Base-by-base conservation (phyloP, 257 asterid genomes). In the Misopates orontium region DNA sequence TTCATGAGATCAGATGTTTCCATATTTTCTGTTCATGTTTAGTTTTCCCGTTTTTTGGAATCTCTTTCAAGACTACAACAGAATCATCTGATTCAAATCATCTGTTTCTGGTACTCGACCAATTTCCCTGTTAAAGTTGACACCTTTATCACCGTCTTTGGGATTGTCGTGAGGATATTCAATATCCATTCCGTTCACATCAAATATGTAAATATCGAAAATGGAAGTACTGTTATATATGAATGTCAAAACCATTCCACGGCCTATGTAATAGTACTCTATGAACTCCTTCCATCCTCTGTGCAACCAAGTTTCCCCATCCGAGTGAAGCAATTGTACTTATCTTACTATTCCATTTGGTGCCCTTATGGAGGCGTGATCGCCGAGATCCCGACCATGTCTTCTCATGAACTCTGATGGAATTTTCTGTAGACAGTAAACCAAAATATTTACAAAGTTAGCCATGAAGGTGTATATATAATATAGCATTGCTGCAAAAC, bases 171-270 rank as follows among this genome's bases (percentile, higher is more conserved):
- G 13, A 12, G 72, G 69, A 75, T 80, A 74, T 22, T 80, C 80
- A 18, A 77, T 74, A 41, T 80, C 85, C 14, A 42, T 16, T 21
- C 72, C 76, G 19, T 62, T 32, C 19, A 44, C n/a, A 49, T 74
- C 78, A 44, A 71, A 80, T 58, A 80, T 80, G 9, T 57, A 15
- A 59, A 77, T 80, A 21, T 42, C 50, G 24, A 80, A 80, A 21
- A 28, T 67, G 1, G 73, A 68, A 28, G 54, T 48, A 3, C 61
- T 72, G 5, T 55, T 53, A 47, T 64, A 77, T 18, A 49, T 44
- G 55, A 80, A 80, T 12, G 68, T 61, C 42, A 80, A 36, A 22
- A 80, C 48, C 19, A 74, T n/a, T 0, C 68, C 50, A 3, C 1
- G 14, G 14, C 42, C 10, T 10, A 48, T 13, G 2, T n/a, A 19